phyloP scores from a whole-genome alignment of 805 yeast species.

The Saccharomyces eubayanus region DNA sequence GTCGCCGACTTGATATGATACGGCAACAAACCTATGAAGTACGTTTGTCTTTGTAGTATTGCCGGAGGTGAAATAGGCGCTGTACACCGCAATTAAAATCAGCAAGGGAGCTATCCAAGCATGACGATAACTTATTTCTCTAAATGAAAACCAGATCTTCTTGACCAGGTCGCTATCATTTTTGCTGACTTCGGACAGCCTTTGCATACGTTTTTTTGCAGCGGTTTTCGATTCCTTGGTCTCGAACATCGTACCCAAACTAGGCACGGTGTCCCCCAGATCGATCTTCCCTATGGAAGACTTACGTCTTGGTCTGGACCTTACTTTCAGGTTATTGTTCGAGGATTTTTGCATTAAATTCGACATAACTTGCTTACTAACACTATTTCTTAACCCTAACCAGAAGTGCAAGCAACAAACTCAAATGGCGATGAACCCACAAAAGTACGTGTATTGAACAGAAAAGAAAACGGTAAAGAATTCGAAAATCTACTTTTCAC shows the following conservation, averaged over 20 bases:
- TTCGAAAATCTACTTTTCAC: neutral
- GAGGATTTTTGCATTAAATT: neutral
- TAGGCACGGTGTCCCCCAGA: conserved; percentile 60
- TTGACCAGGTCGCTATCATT: conserved; percentile 41
- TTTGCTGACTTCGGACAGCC: conserved; percentile 17
- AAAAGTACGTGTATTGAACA: neutral
- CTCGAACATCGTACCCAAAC: conserved; percentile 56
- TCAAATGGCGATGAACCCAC: neutral
- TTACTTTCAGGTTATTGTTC: conserved; percentile 17
- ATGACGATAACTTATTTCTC: conserved; percentile 42
- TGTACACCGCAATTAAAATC: conserved; percentile 33
- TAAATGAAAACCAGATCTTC: conserved; percentile 45
- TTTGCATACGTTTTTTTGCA: conserved; percentile 24
- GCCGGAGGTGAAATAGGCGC: conserved; percentile 41
- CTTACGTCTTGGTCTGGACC: conserved; percentile 35
- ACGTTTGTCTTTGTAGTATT: conserved; percentile 47
- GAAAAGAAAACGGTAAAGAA: neutral
- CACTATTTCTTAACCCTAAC: neutral
- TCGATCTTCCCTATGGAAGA: conserved; percentile 65
- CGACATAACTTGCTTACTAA: neutral
- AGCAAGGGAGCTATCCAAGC: conserved; percentile 62
- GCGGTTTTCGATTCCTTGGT: conserved; percentile 36
- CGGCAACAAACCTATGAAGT: conserved; percentile 46
- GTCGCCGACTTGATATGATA: conserved; percentile 51
- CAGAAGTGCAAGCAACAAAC: neutral